Base-by-base conservation (phyloP, 495 filamentous ascomycete species). In the Neurospora sp. region DNA sequence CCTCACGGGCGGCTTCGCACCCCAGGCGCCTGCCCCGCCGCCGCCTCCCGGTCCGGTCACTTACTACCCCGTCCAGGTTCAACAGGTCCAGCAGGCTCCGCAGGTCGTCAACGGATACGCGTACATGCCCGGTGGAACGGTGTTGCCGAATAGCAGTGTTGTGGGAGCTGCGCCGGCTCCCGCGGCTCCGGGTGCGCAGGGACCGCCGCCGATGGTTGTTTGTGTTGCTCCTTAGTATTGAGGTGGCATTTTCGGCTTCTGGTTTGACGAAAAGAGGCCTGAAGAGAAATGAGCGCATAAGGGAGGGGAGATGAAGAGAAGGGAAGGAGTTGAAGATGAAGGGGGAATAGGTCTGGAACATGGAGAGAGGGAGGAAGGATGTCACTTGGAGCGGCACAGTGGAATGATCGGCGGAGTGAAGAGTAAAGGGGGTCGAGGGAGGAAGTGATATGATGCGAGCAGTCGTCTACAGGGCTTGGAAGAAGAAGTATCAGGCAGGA, bases 61-160 rank as follows among this genome's bases (percentile, higher is more conserved):
- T 42, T 71, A 70, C 18, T 54, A 35, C n/a, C 73, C 42, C 27
- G 59, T 54, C 70, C 75, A 14, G 5, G 74, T 35, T 62, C 75
- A 11, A 38, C 75, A 44, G 73, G 73, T 35, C n/a, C 72, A 20
- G n/a, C 39, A 18, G 12, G 40, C 48, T 20, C 69, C 39, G 42
- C 69, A 71, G 9, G 20, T 27, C n/a, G 42, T 66, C 31, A 66
- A 9, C 12, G 54, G 54, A 66, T 66, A 66, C 54, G 27, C 27
- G 54, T 66, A 66, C 54, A 66, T 66, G 14, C 31, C 54, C 27
- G 54, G 54, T 18, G 54, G 54, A 66, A 66, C 54, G 54, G 54
- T 66, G 6, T 66, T 66, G 27, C 54, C 54, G 27, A 66, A 35
- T 35, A 66, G 27, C 14, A 66, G 54, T 48, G n/a, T 69, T 5